Evolutionary conservation across 148 eudicot species (phyloP), one percentile per base, ranked within the genome.

Genomic region (Chenopodium formosanum): DNA sequence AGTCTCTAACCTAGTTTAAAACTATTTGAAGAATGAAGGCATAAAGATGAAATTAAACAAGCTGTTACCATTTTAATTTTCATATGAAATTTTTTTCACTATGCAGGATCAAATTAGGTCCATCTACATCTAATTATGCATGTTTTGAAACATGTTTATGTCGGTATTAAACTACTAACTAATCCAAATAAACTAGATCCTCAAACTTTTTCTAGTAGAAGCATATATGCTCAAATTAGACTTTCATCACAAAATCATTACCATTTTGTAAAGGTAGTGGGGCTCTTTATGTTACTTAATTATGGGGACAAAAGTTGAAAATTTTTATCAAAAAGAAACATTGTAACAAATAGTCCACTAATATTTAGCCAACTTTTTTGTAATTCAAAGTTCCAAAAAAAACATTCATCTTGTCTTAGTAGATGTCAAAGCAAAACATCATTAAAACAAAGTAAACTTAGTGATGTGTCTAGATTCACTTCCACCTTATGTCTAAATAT

Each of bases 401-500:
- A 29, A 52, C 62, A 74, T 74, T 50, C 34, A 50, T 48, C 22
- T 14, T 25, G 63, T 50, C 22, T 12, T 72, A 16, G 20, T 74
- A 74, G 4, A 37, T 23, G 50, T 74, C 64, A 74, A 73, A 29
- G 8, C 16, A 25, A 14, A 50, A 74, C 77, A 74, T 74, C 77
- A 74, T 74, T 74, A 74, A 25, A 20, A 74, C 53, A 50, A 50
- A 2, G 8, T 2, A 22, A 44, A 8, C 16, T 44, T 9, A 7
- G 80, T 77, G 20, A 19, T 10, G 10, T 68, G 81, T 71, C 76
- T 25, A 71, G 76, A 71, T 58, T 71, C 82, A 71, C 37, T 64
- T 4, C 67, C 64, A 52, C 37, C 20, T 48, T 7, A 13, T 8
- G 23, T 27, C 20, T 16, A 70, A 70, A n/a, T 72, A 44, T 44